Evolutionary conservation across 768 basidiomycete species (phyloP), one percentile per base, ranked within the genome.

Genomic region (Kwoniella dejecticola): DNA sequence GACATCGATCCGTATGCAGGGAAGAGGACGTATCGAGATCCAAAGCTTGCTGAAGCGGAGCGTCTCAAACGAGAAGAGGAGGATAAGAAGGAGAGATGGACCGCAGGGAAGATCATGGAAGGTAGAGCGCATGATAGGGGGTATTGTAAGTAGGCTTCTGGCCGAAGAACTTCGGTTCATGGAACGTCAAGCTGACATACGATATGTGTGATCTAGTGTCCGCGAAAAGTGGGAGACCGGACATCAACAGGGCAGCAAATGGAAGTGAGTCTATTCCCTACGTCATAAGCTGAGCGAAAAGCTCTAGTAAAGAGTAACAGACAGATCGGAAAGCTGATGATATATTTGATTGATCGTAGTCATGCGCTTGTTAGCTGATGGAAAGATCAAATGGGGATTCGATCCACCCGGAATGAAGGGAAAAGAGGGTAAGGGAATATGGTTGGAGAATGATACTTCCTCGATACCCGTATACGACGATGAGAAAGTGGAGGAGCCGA

Each of bases 171-270:
- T 17, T 13, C 23, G 6, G 24, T 23, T 50, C 29, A 15, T 1
- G 13, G 1, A 26, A 29, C 13, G 24, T 26, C 8, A 29, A 48
- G 46, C 26, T 48, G 26, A 48, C 29, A 48, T 27, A 15, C 10
- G 11, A 12, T 48, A n/a, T 4, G 0, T 56, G 27, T 10, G 6
- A 6, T n/a, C n/a, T 48, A 79, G 77, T 93, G 41, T 97, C 94
- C 30, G 93, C 94, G 10, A 89, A 92, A 77, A 90, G 90, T 4
- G 93, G 91, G 1, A 79, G 94, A 63, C 88, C 92, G 2, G 94
- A 98, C 79, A 81, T 89, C 23, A 87, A 91, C 72, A 85, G 94
- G 41, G 90, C 94, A 2, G 94, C 92, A 30, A 94, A 94, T 75
- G 85, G 87, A 11, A 87, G 92, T 92, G 76, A 77, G 90, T 84